Evolutionary conservation across 2,329 filamentous ascomycete genomes (phyloP), one percentile per base, ranked within the genome.

Genomic region (Fusarium redolens): DNA sequence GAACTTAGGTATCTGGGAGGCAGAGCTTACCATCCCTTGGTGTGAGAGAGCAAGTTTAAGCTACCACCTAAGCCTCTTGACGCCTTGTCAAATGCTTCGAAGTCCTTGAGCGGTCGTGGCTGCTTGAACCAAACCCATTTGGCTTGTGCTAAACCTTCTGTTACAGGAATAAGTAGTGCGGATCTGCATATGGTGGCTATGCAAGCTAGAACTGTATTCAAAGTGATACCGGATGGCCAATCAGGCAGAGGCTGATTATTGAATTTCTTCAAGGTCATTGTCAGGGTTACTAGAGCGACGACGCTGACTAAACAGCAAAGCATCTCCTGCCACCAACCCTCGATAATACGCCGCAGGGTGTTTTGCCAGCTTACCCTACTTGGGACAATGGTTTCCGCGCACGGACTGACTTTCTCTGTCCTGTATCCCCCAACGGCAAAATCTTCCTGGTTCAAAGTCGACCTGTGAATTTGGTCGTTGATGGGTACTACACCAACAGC

Each of bases 81-180:
- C 7, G 60, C 51, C 17, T 57, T 62, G 15, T 62, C 41, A 14
- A 62, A 62, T 11, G 60, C 51, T 18, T 62, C 41, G 0, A 62
- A 62, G 15, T 62, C 60, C 35, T 47, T 47, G 6, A 62, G 60
- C 9, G 51, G 51, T 1, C 60, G 51, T 40, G 60, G 60, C 52
- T 58, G 38, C 35, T 58, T 62, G 43, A 62, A 62, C 60, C 35
- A 62, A 37, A 37, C 11, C 60, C 52, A 62, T 20, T 62, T 62
- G n/a, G 60, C 60, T 35, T 63, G 60, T 43, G 52, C 60, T 20
- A 63, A 41, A 15, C 52, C 60, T 48, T 63, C 60, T 13, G 43
- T 35, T 5, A 63, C 52, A 48, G 60, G 51, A 30, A 58, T 4
- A 7, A 63, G 52, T 9, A 58, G 9, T 10, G 35, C 18, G 6